phyloP scores from a whole-genome alignment of 345 rosid species.

The Hibiscus mutabilis region DNA sequence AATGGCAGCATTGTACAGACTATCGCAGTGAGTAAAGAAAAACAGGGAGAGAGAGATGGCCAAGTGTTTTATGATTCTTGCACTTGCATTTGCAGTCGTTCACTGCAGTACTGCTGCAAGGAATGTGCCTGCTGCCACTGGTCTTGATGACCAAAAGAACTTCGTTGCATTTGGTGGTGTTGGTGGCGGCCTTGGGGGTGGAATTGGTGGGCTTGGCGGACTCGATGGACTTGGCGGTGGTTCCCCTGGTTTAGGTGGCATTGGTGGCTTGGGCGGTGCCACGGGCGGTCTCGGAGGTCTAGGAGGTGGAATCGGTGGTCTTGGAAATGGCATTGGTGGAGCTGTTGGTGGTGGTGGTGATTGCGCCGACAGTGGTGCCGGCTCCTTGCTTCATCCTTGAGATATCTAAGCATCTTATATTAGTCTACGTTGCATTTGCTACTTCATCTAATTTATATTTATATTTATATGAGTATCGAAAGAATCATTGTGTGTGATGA shows the following conservation, averaged over 20 bases:
- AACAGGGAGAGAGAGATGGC: slow-evolving; percentile 10
- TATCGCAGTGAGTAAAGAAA: too few species aligned
- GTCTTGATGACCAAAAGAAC: slow-evolving; percentile 59
- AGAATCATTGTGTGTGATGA: neutral
- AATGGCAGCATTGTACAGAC: neutral
- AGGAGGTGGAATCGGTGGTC: slow-evolving; percentile 19
- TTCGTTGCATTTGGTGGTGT: slow-evolving; percentile 41
- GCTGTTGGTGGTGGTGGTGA: slow-evolving; percentile 6
- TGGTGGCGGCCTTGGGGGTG: slow-evolving; percentile 41
- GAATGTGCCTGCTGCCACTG: slow-evolving; percentile 31
- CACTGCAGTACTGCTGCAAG: slow-evolving; percentile 32
- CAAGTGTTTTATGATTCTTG: slow-evolving; percentile 5
- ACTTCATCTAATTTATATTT: neutral
- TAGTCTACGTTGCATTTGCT: neutral
- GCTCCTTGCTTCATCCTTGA: slow-evolving; percentile 7
- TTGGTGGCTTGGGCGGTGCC: slow-evolving; percentile 18
- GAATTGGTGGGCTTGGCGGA: slow-evolving; percentile 27
- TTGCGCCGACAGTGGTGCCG: slow-evolving; percentile 1
- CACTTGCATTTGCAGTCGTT: slow-evolving; percentile 14
- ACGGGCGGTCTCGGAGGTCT: slow-evolving; percentile 29
- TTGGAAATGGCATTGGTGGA: slow-evolving; percentile 16
- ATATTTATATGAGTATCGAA: neutral
- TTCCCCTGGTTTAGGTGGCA: slow-evolving; percentile 9
- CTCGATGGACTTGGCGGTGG: neutral
- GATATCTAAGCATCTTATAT: neutral